Percentiles rank a stretch among this genome's conserved stretches.
These are phyloP conservation scores for Pythium periplocum DNA, from an alignment of 352 stramenopile genomes.

Conservation along the genomic window DNA sequence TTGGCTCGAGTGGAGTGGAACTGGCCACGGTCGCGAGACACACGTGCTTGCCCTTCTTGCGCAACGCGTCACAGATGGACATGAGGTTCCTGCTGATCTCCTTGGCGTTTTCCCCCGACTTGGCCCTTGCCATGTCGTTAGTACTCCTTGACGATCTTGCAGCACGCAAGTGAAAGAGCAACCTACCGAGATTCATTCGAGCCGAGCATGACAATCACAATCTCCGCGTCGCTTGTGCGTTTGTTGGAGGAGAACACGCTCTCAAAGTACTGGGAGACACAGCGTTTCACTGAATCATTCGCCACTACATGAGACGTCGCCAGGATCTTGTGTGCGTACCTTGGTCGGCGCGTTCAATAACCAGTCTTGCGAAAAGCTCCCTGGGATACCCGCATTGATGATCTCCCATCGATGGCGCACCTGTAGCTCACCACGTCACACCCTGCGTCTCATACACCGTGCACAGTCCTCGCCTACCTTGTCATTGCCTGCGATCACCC, in stretches of 20 bases:
- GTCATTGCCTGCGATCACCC: slow-evolving; percentile 37
- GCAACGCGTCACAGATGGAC: slow-evolving; percentile 68
- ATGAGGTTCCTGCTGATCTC: slow-evolving; percentile 59
- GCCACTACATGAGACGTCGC: no score
- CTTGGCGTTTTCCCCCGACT: slow-evolving; percentile 9
- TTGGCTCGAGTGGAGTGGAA: slow-evolving; percentile 26
- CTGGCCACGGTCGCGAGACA: slow-evolving; percentile 62
- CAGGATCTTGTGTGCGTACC: slow-evolving; percentile 19
- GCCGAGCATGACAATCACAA: slow-evolving; percentile 74
- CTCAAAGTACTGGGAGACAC: slow-evolving; percentile 44
- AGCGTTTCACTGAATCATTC: no score
- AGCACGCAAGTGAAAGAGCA: no score
- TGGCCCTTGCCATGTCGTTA: no score
- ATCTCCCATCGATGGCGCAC: slow-evolving; percentile 79
- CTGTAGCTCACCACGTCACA: slow-evolving; percentile 17
- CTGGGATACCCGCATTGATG: slow-evolving; percentile 67
- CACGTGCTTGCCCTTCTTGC: slow-evolving; percentile 80
- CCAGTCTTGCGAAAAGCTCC: slow-evolving; percentile 61
- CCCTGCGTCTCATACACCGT: neutral
- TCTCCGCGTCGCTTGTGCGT: slow-evolving; percentile 57
- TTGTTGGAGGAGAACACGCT: slow-evolving; percentile 51
- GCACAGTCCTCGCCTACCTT: slow-evolving; percentile 35
- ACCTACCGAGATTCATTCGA: slow-evolving; percentile 58
- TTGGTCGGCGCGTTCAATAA: slow-evolving; percentile 52
- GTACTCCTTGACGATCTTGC: no score